phyloP scores from a whole-genome alignment of 306 rosid genomes.

The Quercus mongolica region DNA sequence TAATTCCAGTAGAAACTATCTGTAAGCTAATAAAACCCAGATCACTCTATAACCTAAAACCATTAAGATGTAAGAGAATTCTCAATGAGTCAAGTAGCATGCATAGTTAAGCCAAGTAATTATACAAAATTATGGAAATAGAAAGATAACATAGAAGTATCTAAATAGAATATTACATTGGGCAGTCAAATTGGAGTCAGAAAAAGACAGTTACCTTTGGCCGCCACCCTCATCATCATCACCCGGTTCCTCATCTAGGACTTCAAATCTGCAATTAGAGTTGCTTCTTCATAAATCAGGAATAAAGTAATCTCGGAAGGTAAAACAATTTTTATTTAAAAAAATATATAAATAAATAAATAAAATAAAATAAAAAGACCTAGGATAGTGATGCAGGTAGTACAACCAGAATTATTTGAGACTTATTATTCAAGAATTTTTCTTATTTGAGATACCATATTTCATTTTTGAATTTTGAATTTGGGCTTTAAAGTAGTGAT shows the following conservation, averaged over 20 bases:
- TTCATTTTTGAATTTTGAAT: too few species aligned
- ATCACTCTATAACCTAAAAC: neutral
- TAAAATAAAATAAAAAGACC: neutral
- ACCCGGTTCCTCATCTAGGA: conserved; percentile 95
- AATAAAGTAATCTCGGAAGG: neutral
- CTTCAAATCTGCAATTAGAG: conserved; percentile 68
- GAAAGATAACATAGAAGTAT: neutral
- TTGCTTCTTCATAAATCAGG: neutral
- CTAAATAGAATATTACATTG: neutral
- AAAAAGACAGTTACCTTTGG: conserved; percentile 52
- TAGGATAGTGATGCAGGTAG: neutral
- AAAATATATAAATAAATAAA: too few species aligned
- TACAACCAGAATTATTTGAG: too few species aligned
- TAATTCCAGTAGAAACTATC: neutral
- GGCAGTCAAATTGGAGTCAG: neutral
- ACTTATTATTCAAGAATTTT: too few species aligned
- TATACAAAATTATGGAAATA: neutral
- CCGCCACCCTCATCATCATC: conserved; percentile 88
- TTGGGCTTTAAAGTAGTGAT: too few species aligned
- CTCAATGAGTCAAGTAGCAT: neutral
- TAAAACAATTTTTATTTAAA: neutral
- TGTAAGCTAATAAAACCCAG: neutral
- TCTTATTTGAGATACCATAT: too few species aligned
- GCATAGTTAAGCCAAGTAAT: neutral
- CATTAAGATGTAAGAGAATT: neutral